Conservation (phyloP, 306 rosid genomes). For the Dalbergia oliveri region DNA sequence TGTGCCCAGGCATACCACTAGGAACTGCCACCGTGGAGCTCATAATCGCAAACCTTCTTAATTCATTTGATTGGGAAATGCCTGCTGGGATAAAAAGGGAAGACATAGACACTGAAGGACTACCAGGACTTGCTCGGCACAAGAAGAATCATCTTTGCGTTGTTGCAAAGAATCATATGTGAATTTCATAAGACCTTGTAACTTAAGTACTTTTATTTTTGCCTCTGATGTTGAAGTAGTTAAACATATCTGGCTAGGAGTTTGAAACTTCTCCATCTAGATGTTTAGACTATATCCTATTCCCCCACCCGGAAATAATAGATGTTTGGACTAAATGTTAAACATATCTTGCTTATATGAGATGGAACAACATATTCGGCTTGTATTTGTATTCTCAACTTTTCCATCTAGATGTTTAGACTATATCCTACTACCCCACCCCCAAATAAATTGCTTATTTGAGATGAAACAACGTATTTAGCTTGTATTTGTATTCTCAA, state of each 20-base stretch:
- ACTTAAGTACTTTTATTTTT: neutral
- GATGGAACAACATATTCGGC: too few relatives aligned
- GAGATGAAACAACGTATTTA: too few relatives aligned
- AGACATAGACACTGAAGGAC: slow-evolving; percentile 41
- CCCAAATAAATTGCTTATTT: too few relatives aligned
- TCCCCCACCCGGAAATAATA: too few relatives aligned
- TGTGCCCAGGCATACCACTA: slow-evolving; percentile 38
- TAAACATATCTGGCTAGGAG: neutral
- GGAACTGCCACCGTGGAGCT: slow-evolving; percentile 36
- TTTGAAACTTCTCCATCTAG: neutral
- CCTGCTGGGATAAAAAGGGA: slow-evolving; percentile 40
- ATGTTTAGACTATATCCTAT: too few relatives aligned
- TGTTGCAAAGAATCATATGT: neutral
- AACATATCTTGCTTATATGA: too few relatives aligned
- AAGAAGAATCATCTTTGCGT: slow-evolving; percentile 49
- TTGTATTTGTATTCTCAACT: too few relatives aligned
- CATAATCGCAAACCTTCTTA: slow-evolving; percentile 43
- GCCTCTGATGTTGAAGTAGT: neutral
- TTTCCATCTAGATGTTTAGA: too few relatives aligned
- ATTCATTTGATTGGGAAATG: slow-evolving; percentile 48
- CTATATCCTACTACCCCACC: too few relatives aligned
- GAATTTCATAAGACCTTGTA: neutral
- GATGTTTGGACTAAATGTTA: too few relatives aligned
- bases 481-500: too few relatives aligned
- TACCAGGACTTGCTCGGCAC: slow-evolving; percentile 11